Conservation (phyloP, 805 yeast species). For the Yamadazyma philogaea region DNA sequence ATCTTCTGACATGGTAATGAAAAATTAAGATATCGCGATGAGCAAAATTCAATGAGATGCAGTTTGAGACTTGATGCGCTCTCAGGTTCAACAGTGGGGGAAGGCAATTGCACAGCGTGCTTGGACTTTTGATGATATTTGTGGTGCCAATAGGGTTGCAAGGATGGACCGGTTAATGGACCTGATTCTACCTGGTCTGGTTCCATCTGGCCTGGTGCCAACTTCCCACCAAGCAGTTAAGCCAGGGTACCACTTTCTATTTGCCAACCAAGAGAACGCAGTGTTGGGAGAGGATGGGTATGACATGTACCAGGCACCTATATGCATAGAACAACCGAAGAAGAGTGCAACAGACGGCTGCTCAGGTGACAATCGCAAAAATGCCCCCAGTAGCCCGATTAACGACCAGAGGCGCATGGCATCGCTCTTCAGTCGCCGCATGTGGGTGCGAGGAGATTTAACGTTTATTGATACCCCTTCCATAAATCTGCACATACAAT, state of each 20-base stretch:
- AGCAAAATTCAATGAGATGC: neutral
- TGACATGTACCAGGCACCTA: constrained; percentile 73
- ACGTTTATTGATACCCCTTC: constrained; percentile 24
- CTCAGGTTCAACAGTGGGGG: constrained; percentile 18
- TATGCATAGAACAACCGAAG: too few species aligned
- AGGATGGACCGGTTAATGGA: constrained; percentile 2
- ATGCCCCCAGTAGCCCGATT: neutral
- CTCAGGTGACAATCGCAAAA: too few species aligned
- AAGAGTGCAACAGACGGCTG: too few species aligned
- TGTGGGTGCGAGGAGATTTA: constrained; percentile 79
- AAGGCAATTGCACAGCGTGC: constrained; percentile 14
- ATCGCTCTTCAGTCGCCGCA: constrained; percentile 50
- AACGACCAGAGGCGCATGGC: too few species aligned
- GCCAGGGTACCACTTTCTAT: constrained; percentile 63
- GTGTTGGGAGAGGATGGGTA: constrained; percentile 71
- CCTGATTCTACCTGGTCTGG: neutral
- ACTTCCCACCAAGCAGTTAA: neutral
- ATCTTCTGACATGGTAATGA: constrained; percentile 20
- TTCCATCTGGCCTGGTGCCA: too few species aligned
- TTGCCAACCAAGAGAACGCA: constrained; percentile 55
- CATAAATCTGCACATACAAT: constrained; percentile 18
- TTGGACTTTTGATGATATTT: constrained; percentile 15
- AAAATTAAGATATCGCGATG: constrained; percentile 4
- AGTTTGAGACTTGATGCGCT: constrained; percentile 2
- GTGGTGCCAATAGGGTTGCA: neutral